phyloP scores from a whole-genome alignment of 192 early-diverging fungal genomes.

The Rhizophagus sp. region DNA sequence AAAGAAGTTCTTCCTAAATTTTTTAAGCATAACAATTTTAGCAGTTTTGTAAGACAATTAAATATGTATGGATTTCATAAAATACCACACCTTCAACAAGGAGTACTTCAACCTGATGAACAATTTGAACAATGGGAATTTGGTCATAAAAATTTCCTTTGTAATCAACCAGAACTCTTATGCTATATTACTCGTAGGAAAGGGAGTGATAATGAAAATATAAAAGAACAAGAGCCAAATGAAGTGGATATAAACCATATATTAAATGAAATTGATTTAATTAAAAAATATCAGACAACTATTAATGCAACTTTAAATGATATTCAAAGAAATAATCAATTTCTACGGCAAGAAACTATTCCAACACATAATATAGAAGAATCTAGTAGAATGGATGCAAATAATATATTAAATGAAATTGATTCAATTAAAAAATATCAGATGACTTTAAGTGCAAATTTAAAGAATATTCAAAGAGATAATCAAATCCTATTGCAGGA shows the following conservation, averaged over 20 bases:
- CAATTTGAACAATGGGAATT: conserved; percentile 91
- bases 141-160: conserved; percentile 85
- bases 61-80: conserved; percentile 99
- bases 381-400: conserved; percentile 47
- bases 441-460: conserved; percentile 79
- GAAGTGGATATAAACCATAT: no score
- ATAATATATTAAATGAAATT: conserved; percentile 71
- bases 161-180: conserved; percentile 86
- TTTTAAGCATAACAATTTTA: conserved; percentile 93
- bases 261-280: no score
- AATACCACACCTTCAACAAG: conserved; percentile 90
- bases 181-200: conserved; percentile 87
- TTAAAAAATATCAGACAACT: no score
- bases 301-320: no score
- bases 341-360: no score
- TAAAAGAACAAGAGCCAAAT: no score
- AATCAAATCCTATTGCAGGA: conserved; percentile 70
- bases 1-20: conserved; percentile 78
- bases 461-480: conserved; percentile 84
- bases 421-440: conserved; percentile 89
- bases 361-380: conserved; percentile 34
- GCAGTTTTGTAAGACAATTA: conserved; percentile 87
- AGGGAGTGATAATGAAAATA: conserved; percentile 43
- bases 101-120: conserved; percentile 76
- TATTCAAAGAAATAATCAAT: no score